phyloP scores from a whole-genome alignment of 345 rosid genomes.

The Hevea brasiliensis region DNA sequence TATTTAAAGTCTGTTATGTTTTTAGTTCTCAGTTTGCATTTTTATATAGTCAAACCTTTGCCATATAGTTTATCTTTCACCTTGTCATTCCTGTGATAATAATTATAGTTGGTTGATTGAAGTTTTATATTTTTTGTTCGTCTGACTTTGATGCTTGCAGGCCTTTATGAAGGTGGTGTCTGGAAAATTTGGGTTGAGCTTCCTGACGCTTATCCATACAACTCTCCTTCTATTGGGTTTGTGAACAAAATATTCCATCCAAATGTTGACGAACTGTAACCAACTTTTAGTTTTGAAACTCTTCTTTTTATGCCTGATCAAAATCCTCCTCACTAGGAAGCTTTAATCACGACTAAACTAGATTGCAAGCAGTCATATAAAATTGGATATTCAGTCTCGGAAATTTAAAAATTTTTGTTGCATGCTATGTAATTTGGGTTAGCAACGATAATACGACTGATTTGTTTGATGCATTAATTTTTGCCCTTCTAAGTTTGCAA shows the following conservation, averaged over 20 bases:
- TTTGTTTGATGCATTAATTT: not conserved
- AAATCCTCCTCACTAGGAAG: not conserved
- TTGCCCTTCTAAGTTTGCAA: constrained; percentile 6
- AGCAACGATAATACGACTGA: not conserved
- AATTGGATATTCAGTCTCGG: not conserved
- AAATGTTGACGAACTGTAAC: constrained; percentile 75
- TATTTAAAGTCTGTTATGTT: not conserved
- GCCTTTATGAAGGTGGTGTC: constrained; percentile 69
- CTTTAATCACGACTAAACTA: not conserved
- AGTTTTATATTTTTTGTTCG: not conserved
- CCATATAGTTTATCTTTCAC: constrained; percentile 12
- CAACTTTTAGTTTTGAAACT: constrained; percentile 20
- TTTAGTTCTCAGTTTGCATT: not conserved
- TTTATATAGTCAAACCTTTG: not conserved
- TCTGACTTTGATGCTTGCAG: constrained; percentile 37
- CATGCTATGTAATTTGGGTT: not conserved
- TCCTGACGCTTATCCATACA: constrained; percentile 78
- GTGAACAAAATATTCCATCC: constrained; percentile 78
- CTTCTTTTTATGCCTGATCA: not conserved
- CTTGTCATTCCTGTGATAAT: not conserved
- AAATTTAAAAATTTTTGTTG: not conserved
- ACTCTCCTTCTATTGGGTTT: constrained; percentile 73
- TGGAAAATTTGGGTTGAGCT: constrained; percentile 76
- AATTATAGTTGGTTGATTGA: not conserved
- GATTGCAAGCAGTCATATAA: not conserved